Evolutionary conservation across 495 filamentous ascomycete species (phyloP).

Genomic region (Daldinia caldariorum): DNA sequence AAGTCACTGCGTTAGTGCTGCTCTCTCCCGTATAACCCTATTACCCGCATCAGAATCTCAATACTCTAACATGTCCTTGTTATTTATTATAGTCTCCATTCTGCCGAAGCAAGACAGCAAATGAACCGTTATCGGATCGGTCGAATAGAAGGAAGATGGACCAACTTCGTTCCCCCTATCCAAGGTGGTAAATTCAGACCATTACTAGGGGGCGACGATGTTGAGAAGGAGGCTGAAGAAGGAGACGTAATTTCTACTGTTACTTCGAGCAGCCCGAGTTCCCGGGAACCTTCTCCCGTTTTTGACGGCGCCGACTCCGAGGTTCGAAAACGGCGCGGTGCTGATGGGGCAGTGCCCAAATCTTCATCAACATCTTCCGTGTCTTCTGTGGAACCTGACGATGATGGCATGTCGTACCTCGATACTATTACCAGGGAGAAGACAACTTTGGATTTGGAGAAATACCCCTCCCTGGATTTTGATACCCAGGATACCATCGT

Average conservation of each 20-base stretch:
- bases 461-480: slow-evolving; percentile 82
- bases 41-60: not conserved
- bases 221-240: slow-evolving; percentile 54
- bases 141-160: slow-evolving; percentile 81
- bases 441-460: slow-evolving; percentile 77
- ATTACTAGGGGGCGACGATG: slow-evolving; percentile 55
- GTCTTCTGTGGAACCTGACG: slow-evolving; percentile 53
- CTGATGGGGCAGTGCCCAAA: slow-evolving; percentile 30
- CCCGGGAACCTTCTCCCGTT: slow-evolving; percentile 68
- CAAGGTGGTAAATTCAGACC: slow-evolving; percentile 87
- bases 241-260: slow-evolving; percentile 47
- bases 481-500: slow-evolving; percentile 81
- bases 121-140: slow-evolving; percentile 91
- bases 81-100: slow-evolving; percentile 74
- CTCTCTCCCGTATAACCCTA: slow-evolving; percentile 6
- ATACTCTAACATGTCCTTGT: slow-evolving; percentile 18
- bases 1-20: slow-evolving; percentile 83
- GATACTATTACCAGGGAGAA: slow-evolving; percentile 79
- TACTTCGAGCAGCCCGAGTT: slow-evolving; percentile 55
- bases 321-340: slow-evolving; percentile 44
- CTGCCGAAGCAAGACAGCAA: slow-evolving; percentile 73
- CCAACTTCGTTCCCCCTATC: slow-evolving; percentile 90
- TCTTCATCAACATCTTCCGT: slow-evolving; percentile 54
- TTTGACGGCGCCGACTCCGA: slow-evolving; percentile 65
- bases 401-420: slow-evolving; percentile 69